A percentile compares a stretch with the other conserved stretches of the same genome.
Conservation (phyloP, 495 filamentous ascomycete species). For the Tricharina praecox region DNA sequence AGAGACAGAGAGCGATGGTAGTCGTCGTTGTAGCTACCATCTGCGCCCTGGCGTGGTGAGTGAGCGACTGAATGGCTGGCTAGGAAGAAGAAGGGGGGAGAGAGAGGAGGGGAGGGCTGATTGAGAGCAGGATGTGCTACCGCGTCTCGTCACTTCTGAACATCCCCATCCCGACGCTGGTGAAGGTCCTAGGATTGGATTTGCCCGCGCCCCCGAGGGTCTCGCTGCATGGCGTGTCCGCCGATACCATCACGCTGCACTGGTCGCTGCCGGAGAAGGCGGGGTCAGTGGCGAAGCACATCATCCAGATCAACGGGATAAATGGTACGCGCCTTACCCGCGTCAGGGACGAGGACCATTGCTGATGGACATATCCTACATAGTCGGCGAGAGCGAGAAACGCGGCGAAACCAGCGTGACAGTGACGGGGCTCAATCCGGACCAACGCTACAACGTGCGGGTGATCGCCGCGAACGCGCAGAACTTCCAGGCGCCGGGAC, state of each 20-base stretch:
- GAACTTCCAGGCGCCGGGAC: slow-evolving; percentile 80
- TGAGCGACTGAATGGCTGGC: not conserved
- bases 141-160: slow-evolving; percentile 72
- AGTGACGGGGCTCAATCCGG: slow-evolving; percentile 65
- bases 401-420: slow-evolving; percentile 77
- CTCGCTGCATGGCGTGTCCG: slow-evolving; percentile 74
- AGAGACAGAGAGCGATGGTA: too few species aligned
- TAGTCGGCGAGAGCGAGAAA: slow-evolving; percentile 72
- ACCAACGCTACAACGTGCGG: slow-evolving; percentile 79
- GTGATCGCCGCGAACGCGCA: slow-evolving; percentile 76
- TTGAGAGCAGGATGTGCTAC: slow-evolving; percentile 48
- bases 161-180: slow-evolving; percentile 77
- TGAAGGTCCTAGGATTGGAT: slow-evolving; percentile 79
- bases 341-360: not conserved
- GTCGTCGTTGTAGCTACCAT: slow-evolving; percentile 23
- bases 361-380: slow-evolving; percentile 18
- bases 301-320: slow-evolving; percentile 82
- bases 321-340: slow-evolving; percentile 43
- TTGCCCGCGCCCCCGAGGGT: slow-evolving; percentile 79
- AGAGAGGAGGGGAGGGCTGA: not conserved
- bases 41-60: slow-evolving; percentile 22
- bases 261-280: slow-evolving; percentile 70
- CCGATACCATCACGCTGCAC: slow-evolving; percentile 75
- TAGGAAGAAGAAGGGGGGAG: not conserved
- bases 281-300: slow-evolving; percentile 65